Percentiles rank a stretch among this genome's conserved stretches.
Evolutionary conservation across 1,284 basidiomycete species (phyloP).

Genomic region (Sanghuangporus sanghuang): DNA sequence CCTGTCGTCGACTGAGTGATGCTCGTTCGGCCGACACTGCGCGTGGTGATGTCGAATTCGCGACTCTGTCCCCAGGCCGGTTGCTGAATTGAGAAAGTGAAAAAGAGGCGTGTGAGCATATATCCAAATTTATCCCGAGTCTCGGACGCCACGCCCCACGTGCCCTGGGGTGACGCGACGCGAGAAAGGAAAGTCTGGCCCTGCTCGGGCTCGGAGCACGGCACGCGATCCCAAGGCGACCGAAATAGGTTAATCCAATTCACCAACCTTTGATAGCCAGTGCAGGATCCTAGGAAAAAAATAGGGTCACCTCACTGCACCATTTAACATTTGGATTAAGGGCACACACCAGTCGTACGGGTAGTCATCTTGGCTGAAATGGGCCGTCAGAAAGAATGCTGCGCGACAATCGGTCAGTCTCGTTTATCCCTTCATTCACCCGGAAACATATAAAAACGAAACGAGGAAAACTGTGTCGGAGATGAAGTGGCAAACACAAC

Average conservation of each 20-base stretch:
- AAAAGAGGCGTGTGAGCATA: not conserved
- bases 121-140: not conserved
- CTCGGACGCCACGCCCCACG: not conserved
- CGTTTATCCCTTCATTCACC: slow-evolving; percentile 1
- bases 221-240: not conserved
- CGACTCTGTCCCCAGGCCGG: slow-evolving; percentile 79
- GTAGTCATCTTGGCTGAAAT: slow-evolving; percentile 81
- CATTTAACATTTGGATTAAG: slow-evolving; percentile 7
- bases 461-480: not conserved
- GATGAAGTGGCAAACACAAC: not conserved
- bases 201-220: not conserved
- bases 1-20: slow-evolving; percentile 64
- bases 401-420: slow-evolving; percentile 13
- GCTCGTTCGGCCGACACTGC: slow-evolving; percentile 54
- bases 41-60: slow-evolving; percentile 83
- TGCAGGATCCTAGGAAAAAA: slow-evolving; percentile 68
- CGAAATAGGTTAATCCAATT: not conserved
- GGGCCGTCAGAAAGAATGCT: slow-evolving; percentile 84
- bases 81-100: slow-evolving; percentile 45
- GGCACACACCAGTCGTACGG: slow-evolving; percentile 69
- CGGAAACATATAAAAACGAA: not conserved
- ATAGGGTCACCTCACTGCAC: slow-evolving; percentile 17
- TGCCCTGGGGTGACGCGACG: not conserved
- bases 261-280: slow-evolving; percentile 70
- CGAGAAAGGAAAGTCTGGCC: not conserved